These are phyloP conservation scores for Wickerhamomyces sp. DNA, from an alignment of 1,139 yeast species.

Conservation along the genomic window DNA sequence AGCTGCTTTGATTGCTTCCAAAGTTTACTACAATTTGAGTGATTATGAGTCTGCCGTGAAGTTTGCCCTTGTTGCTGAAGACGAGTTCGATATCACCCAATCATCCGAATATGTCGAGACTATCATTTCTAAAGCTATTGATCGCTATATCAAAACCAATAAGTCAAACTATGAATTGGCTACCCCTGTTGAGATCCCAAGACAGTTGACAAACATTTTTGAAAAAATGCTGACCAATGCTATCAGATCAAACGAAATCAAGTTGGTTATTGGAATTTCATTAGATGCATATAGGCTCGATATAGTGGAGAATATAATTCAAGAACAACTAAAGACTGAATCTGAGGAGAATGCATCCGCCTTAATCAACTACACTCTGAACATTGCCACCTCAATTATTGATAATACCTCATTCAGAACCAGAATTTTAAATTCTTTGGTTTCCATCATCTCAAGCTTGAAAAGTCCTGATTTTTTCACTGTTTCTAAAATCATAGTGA, in stretches of 20 bases:
- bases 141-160: slow-evolving; percentile 66
- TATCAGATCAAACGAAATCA: slow-evolving; percentile 62
- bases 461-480: slow-evolving; percentile 73
- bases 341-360: slow-evolving; percentile 47
- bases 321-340: slow-evolving; percentile 36
- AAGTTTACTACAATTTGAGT: slow-evolving; percentile 92
- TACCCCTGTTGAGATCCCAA: slow-evolving; percentile 41
- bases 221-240: slow-evolving; percentile 86
- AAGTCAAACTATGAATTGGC: slow-evolving; percentile 43
- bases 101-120: slow-evolving; percentile 89
- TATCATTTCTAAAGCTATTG: slow-evolving; percentile 88
- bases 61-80: slow-evolving; percentile 82
- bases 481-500: slow-evolving; percentile 81
- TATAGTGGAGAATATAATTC: slow-evolving; percentile 61
- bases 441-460: slow-evolving; percentile 52
- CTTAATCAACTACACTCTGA: slow-evolving; percentile 69
- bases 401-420: slow-evolving; percentile 62
- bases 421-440: slow-evolving; percentile 57
- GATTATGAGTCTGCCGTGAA: slow-evolving; percentile 89
- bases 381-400: slow-evolving; percentile 66
- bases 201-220: slow-evolving; percentile 62
- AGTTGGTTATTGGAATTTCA: slow-evolving; percentile 86
- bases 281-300: slow-evolving; percentile 86
- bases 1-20: slow-evolving; percentile 91
- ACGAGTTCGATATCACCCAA: slow-evolving; percentile 66